Conservation (phyloP, 2,329 filamentous ascomycete species). For the Albifimbria verrucaria region DNA sequence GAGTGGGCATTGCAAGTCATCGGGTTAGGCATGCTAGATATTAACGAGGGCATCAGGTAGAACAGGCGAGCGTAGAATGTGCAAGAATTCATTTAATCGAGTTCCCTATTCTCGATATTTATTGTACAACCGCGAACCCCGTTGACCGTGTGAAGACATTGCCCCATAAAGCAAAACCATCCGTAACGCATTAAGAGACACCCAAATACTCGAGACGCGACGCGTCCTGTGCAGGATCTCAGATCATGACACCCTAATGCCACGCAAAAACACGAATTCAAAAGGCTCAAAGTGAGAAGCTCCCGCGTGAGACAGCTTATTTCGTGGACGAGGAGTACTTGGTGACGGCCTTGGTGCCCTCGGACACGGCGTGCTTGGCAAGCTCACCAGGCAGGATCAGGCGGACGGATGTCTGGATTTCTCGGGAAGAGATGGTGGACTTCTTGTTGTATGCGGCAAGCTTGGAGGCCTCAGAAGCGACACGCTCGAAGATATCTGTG, state of each 20-base stretch:
- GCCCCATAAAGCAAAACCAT: conserved; percentile 64
- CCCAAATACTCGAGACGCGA: conserved; percentile 25
- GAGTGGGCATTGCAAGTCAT: no score
- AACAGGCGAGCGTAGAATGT: conserved; percentile 40
- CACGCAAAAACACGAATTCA: conserved; percentile 39
- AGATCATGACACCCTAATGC: conserved; percentile 58
- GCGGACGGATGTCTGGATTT: conserved; percentile 98
- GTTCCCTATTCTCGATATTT: conserved; percentile 60
- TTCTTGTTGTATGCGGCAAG: conserved; percentile 99
- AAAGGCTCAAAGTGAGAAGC: conserved; percentile 59
- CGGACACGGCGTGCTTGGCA: conserved; percentile 98
- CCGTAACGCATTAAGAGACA: conserved; percentile 72
- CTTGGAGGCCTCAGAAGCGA: conserved; percentile 98
- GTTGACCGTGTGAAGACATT: conserved; percentile 68
- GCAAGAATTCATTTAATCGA: conserved; percentile 61
- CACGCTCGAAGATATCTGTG: conserved; percentile 96
- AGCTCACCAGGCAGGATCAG: conserved; percentile 98
- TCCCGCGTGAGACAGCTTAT: conserved; percentile 63
- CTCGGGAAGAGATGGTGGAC: conserved; percentile 97
- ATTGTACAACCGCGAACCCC: conserved; percentile 74
- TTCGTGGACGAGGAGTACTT: conserved; percentile 99
- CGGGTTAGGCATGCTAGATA: neutral
- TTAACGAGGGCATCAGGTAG: conserved; percentile 2
- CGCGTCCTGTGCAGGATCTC: conserved; percentile 42
- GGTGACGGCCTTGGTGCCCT: conserved; percentile 99